These are phyloP conservation scores for Microcyclospora tardicrescens DNA, from an alignment of 2,329 filamentous ascomycete genomes.

Conservation along the genomic window DNA sequence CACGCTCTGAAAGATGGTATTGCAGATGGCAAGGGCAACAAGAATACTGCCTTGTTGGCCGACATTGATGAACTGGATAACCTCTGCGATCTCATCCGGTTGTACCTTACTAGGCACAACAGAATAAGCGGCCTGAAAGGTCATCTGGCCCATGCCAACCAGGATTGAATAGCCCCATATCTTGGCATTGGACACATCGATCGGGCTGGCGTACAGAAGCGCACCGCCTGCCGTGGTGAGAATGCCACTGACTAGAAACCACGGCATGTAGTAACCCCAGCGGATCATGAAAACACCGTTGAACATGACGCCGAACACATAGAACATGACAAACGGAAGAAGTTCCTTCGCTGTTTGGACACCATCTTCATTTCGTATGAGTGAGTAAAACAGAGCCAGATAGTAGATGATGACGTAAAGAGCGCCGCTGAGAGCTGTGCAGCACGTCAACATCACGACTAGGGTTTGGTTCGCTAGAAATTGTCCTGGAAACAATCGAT, in stretches of 20 bases:
- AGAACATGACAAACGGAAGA: constrained; percentile 29
- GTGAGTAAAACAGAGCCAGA: constrained; percentile 44
- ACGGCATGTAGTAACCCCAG: constrained; percentile 29
- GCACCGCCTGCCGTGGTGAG: constrained; percentile 25
- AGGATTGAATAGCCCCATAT: constrained; percentile 18
- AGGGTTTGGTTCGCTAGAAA: constrained; percentile 29
- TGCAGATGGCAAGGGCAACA: constrained; percentile 15
- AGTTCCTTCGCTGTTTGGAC: constrained; percentile 30
- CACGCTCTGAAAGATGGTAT: constrained; percentile 18
- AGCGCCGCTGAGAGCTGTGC: constrained; percentile 14
- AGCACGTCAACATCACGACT: constrained; percentile 33
- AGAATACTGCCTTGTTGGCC: constrained; percentile 16
- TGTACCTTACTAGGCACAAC: constrained; percentile 8
- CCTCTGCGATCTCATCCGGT: constrained; percentile 1
- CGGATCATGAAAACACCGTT: constrained; percentile 28
- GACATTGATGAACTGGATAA: constrained; percentile 6
- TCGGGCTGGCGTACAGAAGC: constrained; percentile 20
- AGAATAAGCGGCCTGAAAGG: constrained; percentile 11
- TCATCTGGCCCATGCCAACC: constrained; percentile 9
- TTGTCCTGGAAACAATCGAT: constrained; percentile 38
- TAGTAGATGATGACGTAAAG: constrained; percentile 36
- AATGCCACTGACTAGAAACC: constrained; percentile 26
- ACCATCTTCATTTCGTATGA: constrained; percentile 31
- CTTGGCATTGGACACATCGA: constrained; percentile 5
- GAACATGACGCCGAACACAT: constrained; percentile 24